These are phyloP conservation scores for Annulohypoxylon truncatum DNA, from an alignment of 2,329 filamentous ascomycete species.

Conservation along the genomic window DNA sequence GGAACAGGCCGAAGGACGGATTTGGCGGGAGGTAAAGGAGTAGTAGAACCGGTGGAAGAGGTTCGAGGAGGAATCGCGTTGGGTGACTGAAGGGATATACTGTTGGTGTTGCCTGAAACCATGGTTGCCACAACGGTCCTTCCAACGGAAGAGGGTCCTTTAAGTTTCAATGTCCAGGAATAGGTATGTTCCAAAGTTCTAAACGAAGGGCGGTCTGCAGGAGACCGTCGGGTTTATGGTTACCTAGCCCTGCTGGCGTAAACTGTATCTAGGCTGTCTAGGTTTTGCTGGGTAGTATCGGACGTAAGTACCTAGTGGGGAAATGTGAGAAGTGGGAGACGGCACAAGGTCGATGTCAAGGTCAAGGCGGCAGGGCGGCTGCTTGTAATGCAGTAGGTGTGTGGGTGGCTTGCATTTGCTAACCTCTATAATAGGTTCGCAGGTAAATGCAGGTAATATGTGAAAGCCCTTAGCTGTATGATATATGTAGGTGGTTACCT, in stretches of 20 bases:
- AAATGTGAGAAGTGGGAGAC: background rate
- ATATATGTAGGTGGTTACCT: background rate
- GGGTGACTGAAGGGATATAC: slow-evolving; percentile 60
- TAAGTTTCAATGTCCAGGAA: background rate
- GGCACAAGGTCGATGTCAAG: background rate
- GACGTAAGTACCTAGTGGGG: background rate
- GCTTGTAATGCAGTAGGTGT: background rate
- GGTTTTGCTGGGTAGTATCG: slow-evolving; percentile 10
- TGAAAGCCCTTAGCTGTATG: background rate
- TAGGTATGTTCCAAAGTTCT: background rate
- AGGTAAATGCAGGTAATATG: slow-evolving; percentile 11
- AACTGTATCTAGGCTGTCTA: slow-evolving; percentile 14
- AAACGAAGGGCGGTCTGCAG: slow-evolving; percentile 1
- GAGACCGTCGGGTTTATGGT: slow-evolving; percentile 17
- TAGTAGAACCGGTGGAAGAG: slow-evolving; percentile 69
- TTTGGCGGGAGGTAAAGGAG: slow-evolving; percentile 49
- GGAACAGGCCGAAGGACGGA: slow-evolving; percentile 65
- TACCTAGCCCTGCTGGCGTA: slow-evolving; percentile 28
- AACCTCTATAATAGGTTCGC: background rate
- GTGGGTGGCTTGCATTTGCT: slow-evolving; percentile 14
- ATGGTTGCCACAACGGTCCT: slow-evolving; percentile 24
- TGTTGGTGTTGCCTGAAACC: slow-evolving; percentile 35
- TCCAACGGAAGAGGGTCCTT: background rate
- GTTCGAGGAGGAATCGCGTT: slow-evolving; percentile 78
- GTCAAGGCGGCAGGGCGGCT: background rate